These are phyloP conservation scores for Rhodotorula sp. DNA, from an alignment of 1,284 basidiomycete species.

Conservation along the genomic window DNA sequence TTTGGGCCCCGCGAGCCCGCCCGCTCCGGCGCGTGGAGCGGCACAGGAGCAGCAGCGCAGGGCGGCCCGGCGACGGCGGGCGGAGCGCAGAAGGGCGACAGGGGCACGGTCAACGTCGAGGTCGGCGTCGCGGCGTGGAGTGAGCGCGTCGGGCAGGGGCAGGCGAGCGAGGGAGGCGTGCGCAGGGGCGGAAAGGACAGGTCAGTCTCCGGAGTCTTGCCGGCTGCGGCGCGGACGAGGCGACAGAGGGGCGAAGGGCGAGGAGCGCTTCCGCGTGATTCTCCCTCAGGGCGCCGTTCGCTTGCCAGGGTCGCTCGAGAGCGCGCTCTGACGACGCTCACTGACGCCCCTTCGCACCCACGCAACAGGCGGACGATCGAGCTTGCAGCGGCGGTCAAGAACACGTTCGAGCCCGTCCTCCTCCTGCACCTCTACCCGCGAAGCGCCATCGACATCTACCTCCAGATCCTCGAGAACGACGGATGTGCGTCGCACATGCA, in stretches of 20 bases:
- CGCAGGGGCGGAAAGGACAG: conserved; percentile 69
- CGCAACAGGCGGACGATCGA: conserved; percentile 77
- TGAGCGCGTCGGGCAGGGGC: conserved; percentile 45
- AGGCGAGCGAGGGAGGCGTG: conserved; percentile 71
- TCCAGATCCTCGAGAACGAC: conserved; percentile 90
- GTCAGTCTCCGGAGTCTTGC: conserved; percentile 57
- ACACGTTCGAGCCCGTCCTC: conserved; percentile 93
- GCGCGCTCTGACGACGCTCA: neutral
- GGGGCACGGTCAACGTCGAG: conserved; percentile 75
- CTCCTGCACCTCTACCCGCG: conserved; percentile 88
- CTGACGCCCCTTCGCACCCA: conserved; percentile 10
- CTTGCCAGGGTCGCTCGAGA: no score
- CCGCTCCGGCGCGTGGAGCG: conserved; percentile 32
- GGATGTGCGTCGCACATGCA: conserved; percentile 58
- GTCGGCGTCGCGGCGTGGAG: conserved; percentile 78
- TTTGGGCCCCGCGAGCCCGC: conserved; percentile 87
- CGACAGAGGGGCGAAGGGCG: no score
- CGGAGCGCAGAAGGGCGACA: conserved; percentile 60
- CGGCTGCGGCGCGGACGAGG: no score
- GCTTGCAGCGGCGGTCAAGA: conserved; percentile 79
- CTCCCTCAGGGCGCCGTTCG: neutral
- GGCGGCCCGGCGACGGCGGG: conserved; percentile 60
- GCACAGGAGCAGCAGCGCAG: neutral
- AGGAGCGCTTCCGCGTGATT: no score
- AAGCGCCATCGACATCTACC: conserved; percentile 87